phyloP scores from a whole-genome alignment of 2,329 filamentous ascomycete genomes.

The Zasmidium angulare region DNA sequence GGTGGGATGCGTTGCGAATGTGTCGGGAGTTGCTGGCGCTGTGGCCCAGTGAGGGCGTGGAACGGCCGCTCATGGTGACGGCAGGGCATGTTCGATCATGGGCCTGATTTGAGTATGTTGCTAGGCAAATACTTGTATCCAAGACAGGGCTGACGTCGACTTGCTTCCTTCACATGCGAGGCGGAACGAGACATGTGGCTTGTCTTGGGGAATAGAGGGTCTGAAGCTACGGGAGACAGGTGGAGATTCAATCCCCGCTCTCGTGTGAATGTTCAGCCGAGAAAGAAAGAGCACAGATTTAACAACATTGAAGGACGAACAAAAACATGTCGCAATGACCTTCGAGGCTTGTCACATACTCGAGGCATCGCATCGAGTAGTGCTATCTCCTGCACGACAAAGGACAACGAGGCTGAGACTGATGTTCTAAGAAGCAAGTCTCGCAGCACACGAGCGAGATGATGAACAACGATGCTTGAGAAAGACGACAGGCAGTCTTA shows the following conservation, averaged over 20 bases:
- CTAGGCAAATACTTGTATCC: too few relatives aligned
- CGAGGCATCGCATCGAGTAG: not conserved
- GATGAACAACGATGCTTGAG: too few relatives aligned
- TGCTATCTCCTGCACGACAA: too few relatives aligned
- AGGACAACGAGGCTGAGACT: too few relatives aligned
- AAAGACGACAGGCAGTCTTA: too few relatives aligned
- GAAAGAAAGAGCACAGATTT: not conserved
- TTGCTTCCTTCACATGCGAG: not conserved
- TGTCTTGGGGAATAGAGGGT: not conserved
- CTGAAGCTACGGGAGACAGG: not conserved
- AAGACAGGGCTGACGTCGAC: not conserved
- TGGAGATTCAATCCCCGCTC: too few relatives aligned
- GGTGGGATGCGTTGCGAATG: conserved; percentile 29
- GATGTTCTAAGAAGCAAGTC: too few relatives aligned
- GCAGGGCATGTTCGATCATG: not conserved
- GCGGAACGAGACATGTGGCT: not conserved
- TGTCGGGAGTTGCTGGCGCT: conserved; percentile 19
- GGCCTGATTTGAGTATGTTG: not conserved
- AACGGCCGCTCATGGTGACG: conserved; percentile 25
- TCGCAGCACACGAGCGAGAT: too few relatives aligned
- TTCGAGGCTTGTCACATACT: too few relatives aligned
- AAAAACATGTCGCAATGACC: too few relatives aligned
- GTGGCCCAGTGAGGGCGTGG: conserved; percentile 18
- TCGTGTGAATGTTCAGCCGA: not conserved
- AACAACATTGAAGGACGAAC: too few relatives aligned